Evolutionary conservation across 129 eudicot species (phyloP), one percentile per base, ranked within the genome.

Genomic region (Lonicera japonica): DNA sequence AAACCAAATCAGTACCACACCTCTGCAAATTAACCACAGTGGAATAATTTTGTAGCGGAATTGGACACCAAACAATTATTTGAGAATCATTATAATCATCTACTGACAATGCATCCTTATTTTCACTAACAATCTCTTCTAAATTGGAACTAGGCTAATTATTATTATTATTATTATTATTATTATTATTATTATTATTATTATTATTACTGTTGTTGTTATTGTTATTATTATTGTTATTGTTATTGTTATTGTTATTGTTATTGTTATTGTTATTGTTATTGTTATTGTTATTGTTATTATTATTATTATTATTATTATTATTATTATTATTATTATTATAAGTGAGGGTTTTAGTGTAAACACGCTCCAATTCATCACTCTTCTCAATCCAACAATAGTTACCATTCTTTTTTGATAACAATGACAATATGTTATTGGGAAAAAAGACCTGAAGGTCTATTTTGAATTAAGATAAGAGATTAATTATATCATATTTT

Each of bases 391-490:
- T n/a, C 52, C 41, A 25, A 19, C 17, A n/a, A n/a, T n/a, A 23
- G 63, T 29, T 29, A 2, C 36, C 36, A 29, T 29, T 6, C 36
- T 6, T 63, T 54, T 62, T 53, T 1, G 70, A 63, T 1, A 90
- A 79, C 24, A 87, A 21, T 36, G 87, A 58, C 60, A 92, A 69
- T 13, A 88, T 66, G 54, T 82, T 87, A 61, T 87, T 95, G 41
- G 95, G 88, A 45, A 92, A 87, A 69, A 85, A 75, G 64, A 92
- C 86, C 65, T 77, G 69, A 54, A 66, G 78, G 61, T 87, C 87
- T 12, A 84, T 67, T 34, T 67, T 76, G 39, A 78, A 57, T 8
- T 66, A 68, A 16, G 55, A 51, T 8, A 65, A 47, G n/a, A 48
- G 38, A 43, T 22, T 54, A 20, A 55, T 36, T 58, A 1, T 29